These are phyloP conservation scores for Daldinia vernicosa DNA, from an alignment of 495 filamentous ascomycete species.

Conservation along the genomic window DNA sequence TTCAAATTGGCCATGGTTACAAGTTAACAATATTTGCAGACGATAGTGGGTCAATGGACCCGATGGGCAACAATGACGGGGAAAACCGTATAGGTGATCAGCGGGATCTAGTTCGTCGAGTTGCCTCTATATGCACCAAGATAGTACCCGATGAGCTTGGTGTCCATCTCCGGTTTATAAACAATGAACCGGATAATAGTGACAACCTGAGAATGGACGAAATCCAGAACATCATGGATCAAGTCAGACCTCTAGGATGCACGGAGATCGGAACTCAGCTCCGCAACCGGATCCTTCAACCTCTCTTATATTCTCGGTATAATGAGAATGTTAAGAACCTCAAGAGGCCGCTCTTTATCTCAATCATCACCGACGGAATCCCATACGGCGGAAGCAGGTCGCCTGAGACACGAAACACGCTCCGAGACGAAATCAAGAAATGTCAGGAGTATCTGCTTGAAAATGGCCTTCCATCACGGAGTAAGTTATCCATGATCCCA, in stretches of 20 bases:
- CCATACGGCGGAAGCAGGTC: slow-evolving; percentile 19
- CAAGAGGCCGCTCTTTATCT: slow-evolving; percentile 27
- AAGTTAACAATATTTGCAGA: slow-evolving; percentile 16
- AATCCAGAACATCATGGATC: slow-evolving; percentile 13
- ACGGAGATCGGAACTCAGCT: slow-evolving; percentile 32
- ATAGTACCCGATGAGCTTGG: slow-evolving; percentile 36
- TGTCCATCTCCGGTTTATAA: slow-evolving; percentile 36
- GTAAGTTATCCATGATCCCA: slow-evolving; percentile 3
- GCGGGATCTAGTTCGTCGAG: slow-evolving; percentile 24
- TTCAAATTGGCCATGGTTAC: too few relatives aligned
- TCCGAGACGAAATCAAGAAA: slow-evolving; percentile 24
- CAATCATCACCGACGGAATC: slow-evolving; percentile 34
- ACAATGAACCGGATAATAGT: not conserved
- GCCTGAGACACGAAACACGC: slow-evolving; percentile 19
- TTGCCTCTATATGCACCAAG: slow-evolving; percentile 29
- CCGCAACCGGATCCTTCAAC: slow-evolving; percentile 24
- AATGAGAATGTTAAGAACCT: slow-evolving; percentile 18
- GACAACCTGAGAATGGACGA: slow-evolving; percentile 15
- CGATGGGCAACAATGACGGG: slow-evolving; percentile 1
- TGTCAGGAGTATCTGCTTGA: slow-evolving; percentile 31
- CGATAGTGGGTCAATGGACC: slow-evolving; percentile 35
- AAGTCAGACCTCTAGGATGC: slow-evolving; percentile 17
- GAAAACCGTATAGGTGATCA: slow-evolving; percentile 34
- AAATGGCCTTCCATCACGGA: slow-evolving; percentile 23
- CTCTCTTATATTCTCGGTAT: slow-evolving; percentile 26